These are phyloP conservation scores for Syncephalastrum contaminatum DNA, from an alignment of 371 early-diverging fungal species.

Conservation along the genomic window DNA sequence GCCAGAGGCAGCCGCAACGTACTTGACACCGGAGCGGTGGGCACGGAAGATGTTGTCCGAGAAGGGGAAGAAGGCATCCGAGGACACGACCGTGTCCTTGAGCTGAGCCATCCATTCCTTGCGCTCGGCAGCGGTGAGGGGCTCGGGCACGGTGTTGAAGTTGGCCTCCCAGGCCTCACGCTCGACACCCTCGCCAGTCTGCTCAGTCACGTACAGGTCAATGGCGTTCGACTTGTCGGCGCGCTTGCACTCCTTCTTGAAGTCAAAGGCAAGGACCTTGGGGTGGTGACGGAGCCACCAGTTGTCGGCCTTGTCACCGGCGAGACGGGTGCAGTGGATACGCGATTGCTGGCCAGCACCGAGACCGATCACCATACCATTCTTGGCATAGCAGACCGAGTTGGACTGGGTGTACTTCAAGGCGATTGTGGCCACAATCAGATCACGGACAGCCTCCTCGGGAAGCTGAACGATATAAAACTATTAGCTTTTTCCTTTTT, in stretches of 20 bases:
- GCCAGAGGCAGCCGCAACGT: conserved; percentile 90
- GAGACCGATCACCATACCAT: conserved; percentile 97
- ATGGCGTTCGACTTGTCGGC: conserved; percentile 97
- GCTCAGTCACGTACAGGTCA: conserved; percentile 87
- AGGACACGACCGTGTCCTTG: conserved; percentile 78
- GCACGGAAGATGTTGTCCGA: conserved; percentile 93
- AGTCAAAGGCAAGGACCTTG: conserved; percentile 81
- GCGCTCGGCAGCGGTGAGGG: conserved; percentile 80
- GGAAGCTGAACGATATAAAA: conserved; percentile 47
- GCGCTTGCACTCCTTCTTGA: conserved; percentile 87
- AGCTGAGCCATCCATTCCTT: conserved; percentile 72
- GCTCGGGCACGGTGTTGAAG: conserved; percentile 78
- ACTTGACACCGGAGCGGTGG: conserved; percentile 81
- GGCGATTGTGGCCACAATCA: conserved; percentile 95
- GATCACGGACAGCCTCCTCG: conserved; percentile 72
- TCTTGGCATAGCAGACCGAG: conserved; percentile 96
- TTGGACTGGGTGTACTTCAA: conserved; percentile 98
- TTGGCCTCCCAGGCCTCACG: conserved; percentile 77
- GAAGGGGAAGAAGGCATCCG: conserved; percentile 99
- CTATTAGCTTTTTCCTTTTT: background rate
- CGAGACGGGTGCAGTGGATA: conserved; percentile 96
- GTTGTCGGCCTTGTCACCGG: conserved; percentile 98
- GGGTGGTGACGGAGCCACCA: conserved; percentile 98
- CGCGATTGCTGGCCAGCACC: conserved; percentile 98
- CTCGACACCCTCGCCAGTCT: conserved; percentile 81